A percentile compares a stretch with the other conserved stretches of the same genome.
These are phyloP conservation scores for Pseudogymnoascus sp. DNA, from an alignment of 2,329 filamentous ascomycete genomes.

Conservation along the genomic window DNA sequence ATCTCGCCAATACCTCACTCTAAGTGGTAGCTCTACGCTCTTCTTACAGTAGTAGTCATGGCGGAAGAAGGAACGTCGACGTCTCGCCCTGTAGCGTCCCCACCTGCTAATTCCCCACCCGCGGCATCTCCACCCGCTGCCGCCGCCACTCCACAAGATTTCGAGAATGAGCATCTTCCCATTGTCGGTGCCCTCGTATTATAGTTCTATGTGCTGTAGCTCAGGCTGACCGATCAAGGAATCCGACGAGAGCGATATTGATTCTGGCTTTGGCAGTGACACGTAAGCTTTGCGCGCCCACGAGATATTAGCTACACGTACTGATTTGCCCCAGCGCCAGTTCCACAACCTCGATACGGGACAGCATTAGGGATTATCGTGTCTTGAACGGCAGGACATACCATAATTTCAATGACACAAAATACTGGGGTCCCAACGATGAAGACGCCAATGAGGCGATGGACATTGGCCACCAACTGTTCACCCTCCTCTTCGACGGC, in stretches of 20 bases:
- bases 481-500: conserved; percentile 7
- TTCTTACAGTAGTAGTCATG: background rate
- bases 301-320: background rate
- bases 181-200: background rate
- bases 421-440: conserved; percentile 12
- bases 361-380: conserved; percentile 13
- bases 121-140: background rate
- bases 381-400: conserved; percentile 12
- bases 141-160: background rate
- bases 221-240: background rate
- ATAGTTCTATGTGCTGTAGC: background rate
- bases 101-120: background rate
- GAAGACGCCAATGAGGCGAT: conserved; percentile 11
- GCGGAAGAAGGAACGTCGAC: background rate
- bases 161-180: background rate
- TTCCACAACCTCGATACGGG: conserved; percentile 12
- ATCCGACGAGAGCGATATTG: background rate
- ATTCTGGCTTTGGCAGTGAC: conserved; percentile 12
- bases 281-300: conserved; percentile 4
- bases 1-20: background rate
- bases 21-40: background rate
- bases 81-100: background rate
- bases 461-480: conserved; percentile 12
- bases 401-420: conserved; percentile 11
- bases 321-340: conserved; percentile 9